Conservation (phyloP, 2,329 filamentous ascomycete genomes). For the Fusarium annulatum region DNA sequence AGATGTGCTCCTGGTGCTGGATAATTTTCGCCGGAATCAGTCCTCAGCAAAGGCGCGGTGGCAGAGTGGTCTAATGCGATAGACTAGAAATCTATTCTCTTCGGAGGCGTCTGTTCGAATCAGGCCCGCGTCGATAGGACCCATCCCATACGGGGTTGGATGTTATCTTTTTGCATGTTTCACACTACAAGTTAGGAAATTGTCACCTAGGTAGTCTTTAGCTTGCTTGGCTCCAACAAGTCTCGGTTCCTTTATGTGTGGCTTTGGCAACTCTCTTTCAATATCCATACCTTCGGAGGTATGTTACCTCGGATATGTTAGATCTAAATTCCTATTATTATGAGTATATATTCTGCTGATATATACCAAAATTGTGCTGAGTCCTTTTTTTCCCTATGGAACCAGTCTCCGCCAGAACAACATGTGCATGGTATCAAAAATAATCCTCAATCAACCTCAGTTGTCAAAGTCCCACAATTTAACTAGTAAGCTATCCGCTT, state of each 20-base stretch:
- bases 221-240: background rate
- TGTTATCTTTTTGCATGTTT: conserved; percentile 6
- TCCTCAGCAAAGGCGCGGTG: conserved; percentile 40
- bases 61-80: conserved; percentile 50
- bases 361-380: background rate
- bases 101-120: conserved; percentile 51
- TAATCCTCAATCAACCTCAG: conserved; percentile 17
- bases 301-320: background rate
- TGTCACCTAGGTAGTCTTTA: background rate
- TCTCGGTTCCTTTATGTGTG: background rate
- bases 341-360: background rate
- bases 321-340: background rate
- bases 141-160: background rate
- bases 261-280: background rate
- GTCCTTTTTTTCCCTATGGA: background rate
- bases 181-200: background rate
- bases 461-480: conserved; percentile 70
- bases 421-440: background rate
- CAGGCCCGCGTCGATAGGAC: conserved; percentile 45
- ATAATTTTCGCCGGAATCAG: background rate
- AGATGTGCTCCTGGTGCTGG: background rate
- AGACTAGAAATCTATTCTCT: conserved; percentile 50
- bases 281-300: background rate
- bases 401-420: background rate
- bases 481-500: conserved; percentile 66